Conservation (phyloP, 768 basidiomycete species). For the Suillus alpinus region DNA sequence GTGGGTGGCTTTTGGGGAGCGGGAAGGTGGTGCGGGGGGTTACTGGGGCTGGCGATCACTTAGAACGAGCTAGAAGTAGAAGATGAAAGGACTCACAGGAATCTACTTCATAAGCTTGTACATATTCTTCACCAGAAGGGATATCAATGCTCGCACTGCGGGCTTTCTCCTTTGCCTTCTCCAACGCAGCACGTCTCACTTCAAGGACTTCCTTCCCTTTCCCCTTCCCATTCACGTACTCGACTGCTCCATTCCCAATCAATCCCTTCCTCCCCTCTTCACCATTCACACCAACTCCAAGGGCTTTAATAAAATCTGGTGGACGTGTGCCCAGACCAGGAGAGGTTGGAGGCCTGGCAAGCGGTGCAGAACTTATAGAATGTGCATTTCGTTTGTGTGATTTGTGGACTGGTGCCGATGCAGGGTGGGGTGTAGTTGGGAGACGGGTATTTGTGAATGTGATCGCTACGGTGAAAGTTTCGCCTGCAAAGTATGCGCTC, state of each 20-base stretch:
- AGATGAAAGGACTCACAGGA: constrained; percentile 11
- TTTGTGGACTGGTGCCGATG: constrained; percentile 19
- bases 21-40: constrained; percentile 51
- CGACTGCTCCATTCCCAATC: constrained; percentile 42
- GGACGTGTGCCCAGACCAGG: constrained; percentile 56
- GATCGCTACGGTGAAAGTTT: constrained; percentile 79
- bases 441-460: constrained; percentile 83
- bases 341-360: constrained; percentile 80
- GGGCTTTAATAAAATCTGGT: constrained; percentile 18
- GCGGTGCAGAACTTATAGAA: constrained; percentile 79
- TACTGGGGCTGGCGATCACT: constrained; percentile 26
- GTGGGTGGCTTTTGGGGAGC: constrained; percentile 63
- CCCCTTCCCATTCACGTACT: constrained; percentile 25
- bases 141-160: constrained; percentile 7
- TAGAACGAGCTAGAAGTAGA: not conserved
- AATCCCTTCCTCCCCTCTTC: constrained; percentile 47
- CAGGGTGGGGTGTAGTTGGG: constrained; percentile 28
- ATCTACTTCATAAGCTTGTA: constrained; percentile 28
- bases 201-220: constrained; percentile 50
- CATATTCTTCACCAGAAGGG: constrained; percentile 19
- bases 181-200: constrained; percentile 50
- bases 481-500: constrained; percentile 92
- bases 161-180: constrained; percentile 46
- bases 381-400: constrained; percentile 71
- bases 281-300: constrained; percentile 25